Conservation (phyloP, 768 basidiomycete species). For the Leccinum barrowsii region DNA sequence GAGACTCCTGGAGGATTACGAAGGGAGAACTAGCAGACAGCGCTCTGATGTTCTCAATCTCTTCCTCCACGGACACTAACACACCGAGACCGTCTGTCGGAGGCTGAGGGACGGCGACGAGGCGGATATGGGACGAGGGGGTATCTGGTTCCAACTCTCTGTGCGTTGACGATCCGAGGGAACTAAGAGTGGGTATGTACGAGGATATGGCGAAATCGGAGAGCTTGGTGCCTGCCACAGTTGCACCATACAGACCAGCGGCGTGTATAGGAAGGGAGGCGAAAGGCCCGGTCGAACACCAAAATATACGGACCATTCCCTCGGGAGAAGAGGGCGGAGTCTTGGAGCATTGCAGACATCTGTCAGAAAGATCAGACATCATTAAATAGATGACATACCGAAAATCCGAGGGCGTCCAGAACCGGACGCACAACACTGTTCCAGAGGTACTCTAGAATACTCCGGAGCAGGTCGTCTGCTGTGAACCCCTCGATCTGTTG, state of each 20-base stretch:
- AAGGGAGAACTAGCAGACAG: background rate
- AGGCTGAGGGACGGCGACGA: background rate
- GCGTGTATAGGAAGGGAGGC: background rate
- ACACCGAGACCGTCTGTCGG: background rate
- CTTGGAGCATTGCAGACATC: background rate
- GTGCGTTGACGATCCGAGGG: background rate
- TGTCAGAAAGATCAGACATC: background rate
- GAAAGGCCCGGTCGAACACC: background rate
- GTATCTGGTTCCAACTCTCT: background rate
- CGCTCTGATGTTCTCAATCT: background rate
- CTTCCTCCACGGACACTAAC: background rate
- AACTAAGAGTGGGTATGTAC: background rate
- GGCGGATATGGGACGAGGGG: background rate
- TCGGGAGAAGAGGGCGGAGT: background rate
- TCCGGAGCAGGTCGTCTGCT: background rate
- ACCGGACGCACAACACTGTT: background rate
- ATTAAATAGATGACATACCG: background rate
- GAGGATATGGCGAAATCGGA: background rate
- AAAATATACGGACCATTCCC: background rate
- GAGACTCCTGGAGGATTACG: background rate
- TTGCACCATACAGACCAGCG: background rate
- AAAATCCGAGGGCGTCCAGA: background rate
- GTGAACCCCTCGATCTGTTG: background rate
- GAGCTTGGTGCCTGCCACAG: background rate
- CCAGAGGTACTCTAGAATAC: background rate